A percentile compares a stretch with the other conserved stretches of the same genome.
Conservation (phyloP, 192 early-diverging fungal genomes). For the Rhizoclosmatium globosum region DNA sequence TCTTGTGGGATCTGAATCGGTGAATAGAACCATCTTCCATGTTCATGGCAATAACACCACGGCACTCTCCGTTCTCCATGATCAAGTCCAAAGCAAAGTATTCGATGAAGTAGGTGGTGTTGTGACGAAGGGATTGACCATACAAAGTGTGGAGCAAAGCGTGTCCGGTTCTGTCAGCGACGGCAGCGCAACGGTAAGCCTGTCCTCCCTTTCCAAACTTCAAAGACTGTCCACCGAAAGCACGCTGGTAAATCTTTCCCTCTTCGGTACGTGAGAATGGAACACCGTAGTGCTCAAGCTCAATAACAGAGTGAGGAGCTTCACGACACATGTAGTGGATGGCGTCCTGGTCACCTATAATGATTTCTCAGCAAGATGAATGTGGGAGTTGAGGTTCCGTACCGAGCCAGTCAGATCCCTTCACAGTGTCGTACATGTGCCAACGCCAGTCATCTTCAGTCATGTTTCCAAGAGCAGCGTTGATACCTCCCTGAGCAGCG, state of each 20-base stretch:
- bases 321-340: slow-evolving; percentile 99
- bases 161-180: slow-evolving; percentile 98
- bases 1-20: slow-evolving; percentile 97
- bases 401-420: slow-evolving; percentile 99
- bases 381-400: not conserved
- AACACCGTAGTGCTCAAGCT: slow-evolving; percentile 98
- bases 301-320: slow-evolving; percentile 93
- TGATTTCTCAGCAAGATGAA: not conserved
- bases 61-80: slow-evolving; percentile 98
- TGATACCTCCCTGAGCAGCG: slow-evolving; percentile 98
- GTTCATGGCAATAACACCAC: slow-evolving; percentile 95
- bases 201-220: slow-evolving; percentile 97
- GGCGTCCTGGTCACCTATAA: slow-evolving; percentile 90
- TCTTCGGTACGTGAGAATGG: slow-evolving; percentile 98
- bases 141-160: slow-evolving; percentile 97
- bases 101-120: slow-evolving; percentile 98
- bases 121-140: slow-evolving; percentile 94
- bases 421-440: slow-evolving; percentile 99
- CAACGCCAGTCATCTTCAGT: slow-evolving; percentile 99
- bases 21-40: slow-evolving; percentile 99
- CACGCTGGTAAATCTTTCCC: slow-evolving; percentile 98
- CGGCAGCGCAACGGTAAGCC: slow-evolving; percentile 97
- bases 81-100: slow-evolving; percentile 99
- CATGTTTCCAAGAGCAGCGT: slow-evolving; percentile 99
- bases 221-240: slow-evolving; percentile 96